Percentiles rank a stretch among this genome's conserved stretches.
Conservation (phyloP, 257 asterid genomes). For the Eustoma russellianum region DNA sequence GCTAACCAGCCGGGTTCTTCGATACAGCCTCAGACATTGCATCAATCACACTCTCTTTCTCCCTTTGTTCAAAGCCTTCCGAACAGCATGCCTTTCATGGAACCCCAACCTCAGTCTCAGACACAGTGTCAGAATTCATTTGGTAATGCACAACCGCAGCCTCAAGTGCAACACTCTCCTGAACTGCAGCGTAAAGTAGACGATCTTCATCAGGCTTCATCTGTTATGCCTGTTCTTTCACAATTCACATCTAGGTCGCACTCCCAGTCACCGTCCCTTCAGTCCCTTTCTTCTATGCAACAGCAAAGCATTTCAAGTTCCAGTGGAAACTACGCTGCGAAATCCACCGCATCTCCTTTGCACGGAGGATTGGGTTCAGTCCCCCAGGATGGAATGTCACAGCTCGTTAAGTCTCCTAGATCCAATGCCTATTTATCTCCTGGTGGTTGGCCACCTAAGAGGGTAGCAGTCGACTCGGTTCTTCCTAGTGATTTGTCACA, state of each 20-base stretch:
- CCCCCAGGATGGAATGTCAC: slow-evolving; percentile 38
- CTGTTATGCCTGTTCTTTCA: slow-evolving; percentile 20
- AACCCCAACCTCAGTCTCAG: slow-evolving; percentile 21
- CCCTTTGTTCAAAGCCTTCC: slow-evolving; percentile 31
- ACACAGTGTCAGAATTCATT: slow-evolving; percentile 37
- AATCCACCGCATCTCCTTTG: slow-evolving; percentile 36
- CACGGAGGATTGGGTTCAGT: slow-evolving; percentile 42
- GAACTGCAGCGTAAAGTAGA: slow-evolving; percentile 24
- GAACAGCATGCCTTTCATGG: slow-evolving; percentile 20
- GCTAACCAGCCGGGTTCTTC: slow-evolving; percentile 17
- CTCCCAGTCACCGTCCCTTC: slow-evolving; percentile 24
- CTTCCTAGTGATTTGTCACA: too few species aligned
- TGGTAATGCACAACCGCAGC: slow-evolving; percentile 29
- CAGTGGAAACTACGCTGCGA: slow-evolving; percentile 21
- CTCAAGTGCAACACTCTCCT: slow-evolving; percentile 15
- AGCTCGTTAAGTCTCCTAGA: slow-evolving; percentile 30
- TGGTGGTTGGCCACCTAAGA: slow-evolving; percentile 50
- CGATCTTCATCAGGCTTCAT: slow-evolving; percentile 32
- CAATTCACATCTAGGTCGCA: slow-evolving; percentile 36
- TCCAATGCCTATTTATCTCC: slow-evolving; percentile 32
- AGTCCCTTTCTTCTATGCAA: slow-evolving; percentile 31
- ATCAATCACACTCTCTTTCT: slow-evolving; percentile 28
- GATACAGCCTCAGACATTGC: slow-evolving; percentile 36
- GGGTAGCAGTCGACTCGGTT: slow-evolving; percentile 54
- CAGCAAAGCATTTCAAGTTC: slow-evolving; percentile 30